phyloP scores from a whole-genome alignment of 2,329 filamentous ascomycete species.

The Simplicillium aogashimaense region DNA sequence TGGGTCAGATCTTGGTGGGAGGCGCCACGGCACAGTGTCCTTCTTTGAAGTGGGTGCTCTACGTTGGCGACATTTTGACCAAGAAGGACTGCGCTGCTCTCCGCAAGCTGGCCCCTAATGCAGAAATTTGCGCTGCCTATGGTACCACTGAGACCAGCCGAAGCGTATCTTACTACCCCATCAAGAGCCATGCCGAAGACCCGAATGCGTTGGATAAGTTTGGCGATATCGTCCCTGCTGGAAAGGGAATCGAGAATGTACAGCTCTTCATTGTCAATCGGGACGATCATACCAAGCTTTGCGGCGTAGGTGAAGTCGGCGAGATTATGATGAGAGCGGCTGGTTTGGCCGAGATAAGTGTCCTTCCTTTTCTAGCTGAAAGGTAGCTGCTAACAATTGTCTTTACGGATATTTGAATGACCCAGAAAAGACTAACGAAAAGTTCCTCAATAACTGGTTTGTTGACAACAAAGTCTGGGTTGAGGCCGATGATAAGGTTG shows the following conservation, averaged over 20 bases:
- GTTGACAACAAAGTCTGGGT: constrained; percentile 63
- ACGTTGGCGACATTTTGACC: constrained; percentile 83
- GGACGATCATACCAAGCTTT: constrained; percentile 55
- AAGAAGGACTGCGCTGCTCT: constrained; percentile 71
- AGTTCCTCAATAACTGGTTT: constrained; percentile 84
- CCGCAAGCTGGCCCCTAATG: constrained; percentile 66
- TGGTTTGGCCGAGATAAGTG: constrained; percentile 61
- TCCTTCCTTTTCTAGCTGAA: background rate
- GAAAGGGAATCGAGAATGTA: constrained; percentile 79
- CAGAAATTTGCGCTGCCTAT: constrained; percentile 74
- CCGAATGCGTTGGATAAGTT: constrained; percentile 36
- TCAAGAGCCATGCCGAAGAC: constrained; percentile 56
- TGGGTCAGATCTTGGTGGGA: constrained; percentile 91
- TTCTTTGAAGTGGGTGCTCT: constrained; percentile 70
- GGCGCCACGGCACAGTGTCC: constrained; percentile 71
- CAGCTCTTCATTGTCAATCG: constrained; percentile 78
- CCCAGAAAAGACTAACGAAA: constrained; percentile 51
- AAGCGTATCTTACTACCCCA: constrained; percentile 73
- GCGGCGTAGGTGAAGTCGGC: constrained; percentile 70
- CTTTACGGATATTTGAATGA: constrained; percentile 56
- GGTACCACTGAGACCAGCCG: constrained; percentile 80
- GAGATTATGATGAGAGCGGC: constrained; percentile 77
- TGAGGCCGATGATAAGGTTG: constrained; percentile 47
- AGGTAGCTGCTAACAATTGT: constrained; percentile 3
- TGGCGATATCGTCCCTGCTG: constrained; percentile 68